These are phyloP conservation scores for Oryza meridionalis DNA, from an alignment of 176 grass and related monocot genomes.

Conservation along the genomic window DNA sequence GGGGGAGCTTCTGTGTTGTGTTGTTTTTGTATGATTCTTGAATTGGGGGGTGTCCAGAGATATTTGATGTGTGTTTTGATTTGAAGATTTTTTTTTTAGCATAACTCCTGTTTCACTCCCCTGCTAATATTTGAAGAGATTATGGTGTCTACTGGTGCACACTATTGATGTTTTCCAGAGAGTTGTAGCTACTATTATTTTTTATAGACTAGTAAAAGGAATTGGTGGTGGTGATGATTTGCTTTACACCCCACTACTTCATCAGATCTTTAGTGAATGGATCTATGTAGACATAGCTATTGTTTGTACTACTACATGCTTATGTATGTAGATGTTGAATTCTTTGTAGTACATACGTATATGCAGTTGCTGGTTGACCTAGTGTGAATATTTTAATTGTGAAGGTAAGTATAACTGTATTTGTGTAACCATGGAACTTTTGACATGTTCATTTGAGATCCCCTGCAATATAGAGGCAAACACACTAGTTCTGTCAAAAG, in stretches of 20 bases:
- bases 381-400: constrained; percentile 7
- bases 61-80: background rate
- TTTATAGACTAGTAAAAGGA: background rate
- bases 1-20: background rate
- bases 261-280: background rate
- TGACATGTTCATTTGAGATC: background rate
- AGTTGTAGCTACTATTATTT: background rate
- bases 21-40: background rate
- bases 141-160: constrained; percentile 2
- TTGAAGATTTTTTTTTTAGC: constrained; percentile 5
- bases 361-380: background rate
- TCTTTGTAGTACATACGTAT: background rate
- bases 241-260: background rate
- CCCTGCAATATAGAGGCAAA: background rate
- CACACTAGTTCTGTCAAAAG: background rate
- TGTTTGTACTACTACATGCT: background rate
- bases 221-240: background rate
- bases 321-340: background rate
- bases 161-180: background rate
- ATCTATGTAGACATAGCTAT: background rate
- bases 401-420: background rate
- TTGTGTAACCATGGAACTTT: background rate
- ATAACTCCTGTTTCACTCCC: background rate
- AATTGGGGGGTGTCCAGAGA: background rate
- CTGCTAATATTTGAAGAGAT: constrained; percentile 4